These are phyloP conservation scores for Mycena pura DNA, from an alignment of 768 basidiomycete species.

Conservation along the genomic window DNA sequence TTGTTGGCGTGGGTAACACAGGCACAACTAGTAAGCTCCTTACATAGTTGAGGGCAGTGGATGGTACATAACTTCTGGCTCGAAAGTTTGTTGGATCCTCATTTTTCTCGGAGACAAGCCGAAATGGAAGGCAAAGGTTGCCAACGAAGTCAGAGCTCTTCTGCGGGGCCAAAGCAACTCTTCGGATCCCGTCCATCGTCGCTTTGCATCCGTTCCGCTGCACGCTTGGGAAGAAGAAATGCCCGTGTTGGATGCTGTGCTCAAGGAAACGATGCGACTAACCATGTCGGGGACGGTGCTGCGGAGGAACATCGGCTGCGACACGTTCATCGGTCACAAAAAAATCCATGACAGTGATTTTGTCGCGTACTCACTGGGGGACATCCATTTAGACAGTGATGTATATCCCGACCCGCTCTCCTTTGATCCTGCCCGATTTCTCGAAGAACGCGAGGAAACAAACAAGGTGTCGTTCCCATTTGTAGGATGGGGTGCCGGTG, in stretches of 20 bases:
- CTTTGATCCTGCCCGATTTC: constrained; percentile 45
- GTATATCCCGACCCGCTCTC: constrained; percentile 42
- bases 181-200: constrained; percentile 40
- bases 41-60: no score
- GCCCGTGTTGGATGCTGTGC: constrained; percentile 43
- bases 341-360: constrained; percentile 42
- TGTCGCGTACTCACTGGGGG: constrained; percentile 40
- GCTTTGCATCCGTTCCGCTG: constrained; percentile 42
- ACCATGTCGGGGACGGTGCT: constrained; percentile 35
- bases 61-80: not conserved
- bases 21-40: constrained; percentile 40
- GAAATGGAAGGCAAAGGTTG: constrained; percentile 42
- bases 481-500: constrained; percentile 50
- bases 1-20: constrained; percentile 45
- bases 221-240: constrained; percentile 48
- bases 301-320: constrained; percentile 43
- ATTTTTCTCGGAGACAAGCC: constrained; percentile 41
- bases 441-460: constrained; percentile 42
- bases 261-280: constrained; percentile 48
- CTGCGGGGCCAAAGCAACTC: constrained; percentile 35
- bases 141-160: constrained; percentile 39
- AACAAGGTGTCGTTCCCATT: constrained; percentile 40
- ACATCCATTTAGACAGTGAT: constrained; percentile 42
- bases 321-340: constrained; percentile 34
- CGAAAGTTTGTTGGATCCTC: constrained; percentile 44